Conservation (phyloP, 2,329 filamentous ascomycete species). For the Diaporthe longicolla region DNA sequence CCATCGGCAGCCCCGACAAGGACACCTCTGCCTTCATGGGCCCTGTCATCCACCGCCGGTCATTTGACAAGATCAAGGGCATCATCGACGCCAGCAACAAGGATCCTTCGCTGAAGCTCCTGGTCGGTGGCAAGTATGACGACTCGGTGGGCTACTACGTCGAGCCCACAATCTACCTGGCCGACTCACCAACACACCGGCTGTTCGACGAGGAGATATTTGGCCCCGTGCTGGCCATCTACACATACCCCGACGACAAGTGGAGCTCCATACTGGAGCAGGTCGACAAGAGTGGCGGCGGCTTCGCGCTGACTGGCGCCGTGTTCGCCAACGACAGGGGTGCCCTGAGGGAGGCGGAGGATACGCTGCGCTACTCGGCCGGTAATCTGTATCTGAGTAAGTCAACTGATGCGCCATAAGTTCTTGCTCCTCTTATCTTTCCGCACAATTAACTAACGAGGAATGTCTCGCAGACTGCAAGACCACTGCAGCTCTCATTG, state of each 20-base stretch:
- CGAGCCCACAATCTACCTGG: conserved; percentile 62
- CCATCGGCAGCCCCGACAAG: conserved; percentile 49
- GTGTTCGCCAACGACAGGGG: conserved; percentile 64
- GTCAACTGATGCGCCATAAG: neutral
- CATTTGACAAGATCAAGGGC: conserved; percentile 61
- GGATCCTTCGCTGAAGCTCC: conserved; percentile 59
- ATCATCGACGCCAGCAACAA: conserved; percentile 60
- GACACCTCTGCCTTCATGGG: conserved; percentile 58
- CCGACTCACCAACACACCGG: conserved; percentile 57
- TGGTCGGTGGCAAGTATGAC: conserved; percentile 61
- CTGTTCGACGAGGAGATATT: conserved; percentile 64
- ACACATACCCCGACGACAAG: conserved; percentile 63
- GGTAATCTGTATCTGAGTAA: conserved; percentile 69
- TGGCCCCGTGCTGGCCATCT: conserved; percentile 60
- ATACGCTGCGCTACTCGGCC: conserved; percentile 65
- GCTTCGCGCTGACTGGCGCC: conserved; percentile 72
- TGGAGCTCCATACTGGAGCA: conserved; percentile 61
- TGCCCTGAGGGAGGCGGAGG: conserved; percentile 65
- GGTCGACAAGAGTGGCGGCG: conserved; percentile 76
- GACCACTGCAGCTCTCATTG: conserved; percentile 77
- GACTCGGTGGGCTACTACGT: conserved; percentile 59
- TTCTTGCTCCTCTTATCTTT: neutral
- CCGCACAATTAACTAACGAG: neutral
- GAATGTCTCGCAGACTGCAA: conserved; percentile 58
- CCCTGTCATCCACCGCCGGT: conserved; percentile 63